Evolutionary conservation across 345 rosid genomes (phyloP).

Genomic region (Syzygium aromaticum): DNA sequence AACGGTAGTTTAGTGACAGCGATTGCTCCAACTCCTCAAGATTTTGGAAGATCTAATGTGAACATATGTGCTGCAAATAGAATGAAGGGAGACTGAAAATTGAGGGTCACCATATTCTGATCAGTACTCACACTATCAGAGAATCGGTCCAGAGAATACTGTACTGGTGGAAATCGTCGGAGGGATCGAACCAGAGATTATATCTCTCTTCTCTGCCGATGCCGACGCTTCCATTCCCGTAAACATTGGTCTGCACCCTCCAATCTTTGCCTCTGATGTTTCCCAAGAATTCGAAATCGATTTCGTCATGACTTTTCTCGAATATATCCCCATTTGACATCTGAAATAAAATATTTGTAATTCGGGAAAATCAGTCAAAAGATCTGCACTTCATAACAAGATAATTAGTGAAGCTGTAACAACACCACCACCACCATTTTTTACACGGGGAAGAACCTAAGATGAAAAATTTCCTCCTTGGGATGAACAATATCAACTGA

Average conservation of each 20-base stretch:
- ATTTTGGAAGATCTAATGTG: background rate
- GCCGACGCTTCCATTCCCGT: conserved; percentile 89
- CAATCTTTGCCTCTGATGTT: conserved; percentile 95
- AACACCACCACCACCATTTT: background rate
- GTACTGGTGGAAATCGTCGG: conserved; percentile 88
- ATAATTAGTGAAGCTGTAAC: background rate
- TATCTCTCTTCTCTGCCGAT: conserved; percentile 93
- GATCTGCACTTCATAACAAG: background rate
- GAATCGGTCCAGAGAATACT: conserved; percentile 88
- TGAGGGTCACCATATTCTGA: background rate
- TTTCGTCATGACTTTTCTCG: conserved; percentile 93
- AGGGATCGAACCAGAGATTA: conserved; percentile 93
- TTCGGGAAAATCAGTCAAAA: background rate
- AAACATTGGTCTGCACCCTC: conserved; percentile 96
- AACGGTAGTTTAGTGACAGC: background rate
- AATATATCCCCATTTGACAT: conserved; percentile 95
- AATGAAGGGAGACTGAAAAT: background rate
- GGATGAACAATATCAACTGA: background rate
- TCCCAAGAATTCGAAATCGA: conserved; percentile 95
- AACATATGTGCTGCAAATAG: background rate
- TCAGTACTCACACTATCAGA: conserved; percentile 57
- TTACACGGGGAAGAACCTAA: background rate
- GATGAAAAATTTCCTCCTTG: background rate
- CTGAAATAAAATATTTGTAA: conserved; percentile 12
- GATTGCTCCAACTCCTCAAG: background rate